phyloP scores from a whole-genome alignment of 2,329 filamentous ascomycete species.

The Xylaria sp. region DNA sequence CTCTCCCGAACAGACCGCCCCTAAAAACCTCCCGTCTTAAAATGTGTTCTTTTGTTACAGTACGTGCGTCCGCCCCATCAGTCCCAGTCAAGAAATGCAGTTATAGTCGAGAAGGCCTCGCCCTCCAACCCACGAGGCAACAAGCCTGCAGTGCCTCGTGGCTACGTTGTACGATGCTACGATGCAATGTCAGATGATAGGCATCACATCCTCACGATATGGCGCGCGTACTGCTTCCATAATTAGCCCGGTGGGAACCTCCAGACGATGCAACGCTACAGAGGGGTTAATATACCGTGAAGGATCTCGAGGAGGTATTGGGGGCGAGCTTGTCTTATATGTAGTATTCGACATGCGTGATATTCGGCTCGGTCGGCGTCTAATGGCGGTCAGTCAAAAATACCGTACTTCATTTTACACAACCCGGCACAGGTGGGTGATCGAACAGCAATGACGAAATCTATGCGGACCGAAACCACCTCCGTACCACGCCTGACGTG shows the following conservation, averaged over 20 bases:
- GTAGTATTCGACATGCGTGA: not conserved
- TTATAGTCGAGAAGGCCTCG: not conserved
- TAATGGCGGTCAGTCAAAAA: not conserved
- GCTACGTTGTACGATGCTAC: conserved; percentile 14
- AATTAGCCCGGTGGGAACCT: conserved; percentile 9
- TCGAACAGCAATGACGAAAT: not conserved
- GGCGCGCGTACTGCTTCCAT: conserved; percentile 15
- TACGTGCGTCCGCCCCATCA: not conserved
- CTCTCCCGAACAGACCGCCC: not conserved
- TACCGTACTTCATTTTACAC: conserved; percentile 1
- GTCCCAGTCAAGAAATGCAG: not conserved
- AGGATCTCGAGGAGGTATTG: conserved; percentile 11
- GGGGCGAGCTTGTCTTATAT: conserved; percentile 7
- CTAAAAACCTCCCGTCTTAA: not conserved
- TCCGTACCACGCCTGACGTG: not conserved
- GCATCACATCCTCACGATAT: not conserved
- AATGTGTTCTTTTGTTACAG: not conserved
- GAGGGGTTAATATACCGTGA: not conserved
- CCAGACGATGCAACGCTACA: conserved; percentile 6
- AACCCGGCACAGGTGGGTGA: not conserved
- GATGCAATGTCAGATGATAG: conserved; percentile 9
- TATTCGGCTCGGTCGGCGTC: conserved; percentile 2
- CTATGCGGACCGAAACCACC: not conserved
- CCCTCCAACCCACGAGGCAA: not conserved
- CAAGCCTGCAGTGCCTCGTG: conserved; percentile 7